These are phyloP conservation scores for Diaporthe sp. DNA, from an alignment of 2,329 filamentous ascomycete genomes.

Conservation along the genomic window DNA sequence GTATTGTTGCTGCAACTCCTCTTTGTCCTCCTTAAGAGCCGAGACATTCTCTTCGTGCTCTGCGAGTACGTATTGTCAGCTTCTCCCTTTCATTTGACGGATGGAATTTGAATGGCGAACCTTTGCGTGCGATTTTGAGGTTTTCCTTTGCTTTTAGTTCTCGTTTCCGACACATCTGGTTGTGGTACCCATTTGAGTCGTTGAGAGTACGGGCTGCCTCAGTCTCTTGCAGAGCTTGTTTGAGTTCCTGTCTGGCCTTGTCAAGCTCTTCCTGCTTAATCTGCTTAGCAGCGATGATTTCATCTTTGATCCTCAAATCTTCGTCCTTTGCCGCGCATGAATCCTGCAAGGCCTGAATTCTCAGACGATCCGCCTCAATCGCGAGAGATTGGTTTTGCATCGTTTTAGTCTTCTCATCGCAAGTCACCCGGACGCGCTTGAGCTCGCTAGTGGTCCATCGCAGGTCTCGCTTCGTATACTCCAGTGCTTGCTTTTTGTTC, in stretches of 20 bases:
- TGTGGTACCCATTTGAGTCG: too few relatives aligned
- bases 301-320: neutral
- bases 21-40: neutral
- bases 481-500: neutral
- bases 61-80: neutral
- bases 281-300: neutral
- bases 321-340: neutral
- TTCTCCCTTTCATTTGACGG: too few relatives aligned
- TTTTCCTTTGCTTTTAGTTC: neutral
- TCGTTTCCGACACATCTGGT: accelerated
- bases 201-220: too few relatives aligned
- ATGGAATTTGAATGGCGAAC: too few relatives aligned
- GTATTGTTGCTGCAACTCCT: neutral
- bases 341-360: neutral
- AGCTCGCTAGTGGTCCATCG: too few relatives aligned
- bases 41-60: neutral
- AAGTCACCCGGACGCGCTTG: too few relatives aligned
- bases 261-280: neutral
- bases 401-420: too few relatives aligned
- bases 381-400: too few relatives aligned
- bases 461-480: neutral
- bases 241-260: too few relatives aligned
- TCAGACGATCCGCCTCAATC: too few relatives aligned
- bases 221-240: too few relatives aligned
- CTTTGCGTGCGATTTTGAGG: too few relatives aligned